Conservation (phyloP, 192 early-diverging fungal genomes). For the Coemansia sp. region DNA sequence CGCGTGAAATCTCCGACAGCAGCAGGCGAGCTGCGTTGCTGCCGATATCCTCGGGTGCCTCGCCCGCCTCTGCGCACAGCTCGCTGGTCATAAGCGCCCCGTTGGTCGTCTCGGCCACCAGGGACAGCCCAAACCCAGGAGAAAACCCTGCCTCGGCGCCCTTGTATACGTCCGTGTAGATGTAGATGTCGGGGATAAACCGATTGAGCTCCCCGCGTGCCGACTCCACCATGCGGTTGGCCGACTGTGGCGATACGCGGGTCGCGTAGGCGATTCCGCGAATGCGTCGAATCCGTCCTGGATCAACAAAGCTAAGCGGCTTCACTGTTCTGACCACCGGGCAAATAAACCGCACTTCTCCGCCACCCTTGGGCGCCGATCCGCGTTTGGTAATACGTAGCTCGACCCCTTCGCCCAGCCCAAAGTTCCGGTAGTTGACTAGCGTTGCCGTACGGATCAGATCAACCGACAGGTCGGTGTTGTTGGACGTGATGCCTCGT, state of each 20-base stretch:
- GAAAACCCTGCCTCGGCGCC: slow-evolving; percentile 90
- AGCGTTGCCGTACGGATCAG: slow-evolving; percentile 86
- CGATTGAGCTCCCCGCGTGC: slow-evolving; percentile 82
- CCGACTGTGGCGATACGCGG: slow-evolving; percentile 89
- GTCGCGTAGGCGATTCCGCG: slow-evolving; percentile 94
- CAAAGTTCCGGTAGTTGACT: slow-evolving; percentile 81
- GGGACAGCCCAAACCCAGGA: slow-evolving; percentile 86
- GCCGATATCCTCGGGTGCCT: slow-evolving; percentile 92
- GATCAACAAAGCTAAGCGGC: slow-evolving; percentile 78
- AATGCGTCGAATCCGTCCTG: slow-evolving; percentile 86
- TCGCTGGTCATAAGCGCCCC: slow-evolving; percentile 83
- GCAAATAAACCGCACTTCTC: slow-evolving; percentile 84
- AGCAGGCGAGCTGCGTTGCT: slow-evolving; percentile 70
- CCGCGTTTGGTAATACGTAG: slow-evolving; percentile 88
- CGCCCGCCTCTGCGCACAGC: slow-evolving; percentile 70
- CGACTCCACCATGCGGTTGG: slow-evolving; percentile 89
- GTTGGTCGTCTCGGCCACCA: slow-evolving; percentile 91
- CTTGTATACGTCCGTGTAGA: slow-evolving; percentile 96
- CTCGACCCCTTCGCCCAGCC: slow-evolving; percentile 79
- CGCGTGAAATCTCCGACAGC: slow-evolving; percentile 80
- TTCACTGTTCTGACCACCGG: slow-evolving; percentile 75
- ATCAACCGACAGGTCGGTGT: slow-evolving; percentile 89
- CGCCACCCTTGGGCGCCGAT: slow-evolving; percentile 88
- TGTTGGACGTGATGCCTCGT: slow-evolving; percentile 91
- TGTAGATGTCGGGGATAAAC: slow-evolving; percentile 95